Evolutionary conservation across 2,329 filamentous ascomycete genomes (phyloP).

Genomic region (Amauroascus niger): DNA sequence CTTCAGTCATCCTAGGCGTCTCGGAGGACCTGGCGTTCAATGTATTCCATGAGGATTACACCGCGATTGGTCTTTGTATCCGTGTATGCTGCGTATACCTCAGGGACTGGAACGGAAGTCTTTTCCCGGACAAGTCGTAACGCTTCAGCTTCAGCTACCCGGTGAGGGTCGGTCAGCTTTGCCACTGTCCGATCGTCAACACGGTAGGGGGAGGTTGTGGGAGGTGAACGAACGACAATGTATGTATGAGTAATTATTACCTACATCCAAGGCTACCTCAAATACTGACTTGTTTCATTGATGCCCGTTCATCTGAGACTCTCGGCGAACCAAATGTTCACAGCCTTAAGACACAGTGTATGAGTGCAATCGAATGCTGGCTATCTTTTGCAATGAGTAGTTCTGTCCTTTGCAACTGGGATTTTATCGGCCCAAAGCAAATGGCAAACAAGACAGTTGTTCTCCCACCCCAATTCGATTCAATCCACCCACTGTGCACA

Average conservation of each 20-base stretch:
- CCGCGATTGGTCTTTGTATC: conserved; percentile 10
- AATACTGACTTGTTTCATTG: too few relatives aligned
- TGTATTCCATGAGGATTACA: conserved; percentile 18
- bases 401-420: too few relatives aligned
- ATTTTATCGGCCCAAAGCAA: too few relatives aligned
- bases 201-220: conserved; percentile 22
- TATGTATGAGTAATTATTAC: not conserved
- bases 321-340: too few relatives aligned
- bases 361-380: too few relatives aligned
- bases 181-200: conserved; percentile 27
- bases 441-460: too few relatives aligned
- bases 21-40: conserved; percentile 13
- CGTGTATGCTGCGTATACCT: conserved; percentile 16
- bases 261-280: too few relatives aligned
- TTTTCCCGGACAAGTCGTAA: conserved; percentile 17
- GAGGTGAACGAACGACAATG: conserved; percentile 9
- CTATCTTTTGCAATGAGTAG: too few relatives aligned
- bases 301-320: too few relatives aligned
- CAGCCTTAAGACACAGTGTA: too few relatives aligned
- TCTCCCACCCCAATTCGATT: too few relatives aligned
- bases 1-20: conserved; percentile 15
- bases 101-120: conserved; percentile 18
- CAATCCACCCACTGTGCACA: too few relatives aligned
- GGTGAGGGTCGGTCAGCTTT: conserved; percentile 7
- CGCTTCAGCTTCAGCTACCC: conserved; percentile 8